Conservation (phyloP, 129 eudicot genomes). For the Escallonia herrerae region DNA sequence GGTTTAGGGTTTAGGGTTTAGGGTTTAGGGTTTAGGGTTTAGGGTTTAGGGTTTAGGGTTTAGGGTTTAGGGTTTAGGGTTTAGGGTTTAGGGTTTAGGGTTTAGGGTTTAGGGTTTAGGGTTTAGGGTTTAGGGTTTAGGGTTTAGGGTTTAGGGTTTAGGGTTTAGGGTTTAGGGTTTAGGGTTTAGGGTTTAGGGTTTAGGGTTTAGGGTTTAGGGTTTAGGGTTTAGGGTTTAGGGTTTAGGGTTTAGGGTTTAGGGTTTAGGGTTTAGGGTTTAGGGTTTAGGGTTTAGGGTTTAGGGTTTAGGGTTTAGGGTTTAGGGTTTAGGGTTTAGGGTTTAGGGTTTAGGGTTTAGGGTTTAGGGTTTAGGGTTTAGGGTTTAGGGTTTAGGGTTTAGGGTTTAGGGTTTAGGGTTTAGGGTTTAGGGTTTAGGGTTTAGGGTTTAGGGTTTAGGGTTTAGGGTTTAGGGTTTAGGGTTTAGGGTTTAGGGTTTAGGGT, state of each 20-base stretch:
- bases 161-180: slow-evolving; percentile 7
- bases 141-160: slow-evolving; percentile 10
- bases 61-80: slow-evolving; percentile 2
- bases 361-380: slow-evolving; percentile 1
- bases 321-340: slow-evolving; percentile 3
- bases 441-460: not conserved
- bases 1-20: too few species aligned
- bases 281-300: not conserved
- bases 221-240: slow-evolving; percentile 3
- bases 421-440: slow-evolving; percentile 3
- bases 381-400: slow-evolving; percentile 10
- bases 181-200: slow-evolving; percentile 7
- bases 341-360: not conserved
- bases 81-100: slow-evolving; percentile 5
- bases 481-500: slow-evolving; percentile 7
- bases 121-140: not conserved
- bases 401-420: slow-evolving; percentile 10
- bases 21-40: too few species aligned
- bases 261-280: not conserved
- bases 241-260: not conserved
- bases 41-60: too few species aligned
- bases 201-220: slow-evolving; percentile 5
- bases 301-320: slow-evolving; percentile 1
- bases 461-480: slow-evolving; percentile 9
- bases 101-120: slow-evolving; percentile 4